These are phyloP conservation scores for Mucor velutinosus DNA, from an alignment of 371 early-diverging fungal species.

Conservation along the genomic window DNA sequence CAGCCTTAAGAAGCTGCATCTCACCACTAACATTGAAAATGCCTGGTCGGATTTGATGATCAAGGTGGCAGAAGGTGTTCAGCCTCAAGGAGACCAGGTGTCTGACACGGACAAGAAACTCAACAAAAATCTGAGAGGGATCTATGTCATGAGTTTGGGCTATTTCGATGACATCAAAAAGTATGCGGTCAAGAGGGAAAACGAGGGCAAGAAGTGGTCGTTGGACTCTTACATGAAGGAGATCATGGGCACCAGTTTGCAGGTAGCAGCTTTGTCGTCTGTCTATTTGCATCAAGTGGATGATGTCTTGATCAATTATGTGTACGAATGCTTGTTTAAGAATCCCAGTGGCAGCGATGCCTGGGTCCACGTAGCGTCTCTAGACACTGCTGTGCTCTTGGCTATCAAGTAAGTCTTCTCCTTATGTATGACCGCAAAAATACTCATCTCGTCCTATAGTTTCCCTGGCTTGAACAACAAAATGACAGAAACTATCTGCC, in stretches of 20 bases:
- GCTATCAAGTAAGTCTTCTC: constrained; percentile 56
- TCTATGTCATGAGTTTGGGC: constrained; percentile 56
- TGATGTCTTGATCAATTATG: constrained; percentile 60
- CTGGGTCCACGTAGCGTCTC: constrained; percentile 56
- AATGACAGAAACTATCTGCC: constrained; percentile 53
- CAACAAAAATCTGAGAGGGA: constrained; percentile 36
- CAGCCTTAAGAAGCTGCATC: constrained; percentile 14
- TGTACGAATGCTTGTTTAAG: constrained; percentile 59
- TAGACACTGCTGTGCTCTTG: constrained; percentile 61
- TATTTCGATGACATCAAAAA: constrained; percentile 54
- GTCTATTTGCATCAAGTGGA: constrained; percentile 66
- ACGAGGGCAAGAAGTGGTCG: constrained; percentile 44
- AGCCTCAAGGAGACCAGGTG: constrained; percentile 10
- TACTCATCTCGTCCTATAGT: constrained; percentile 23
- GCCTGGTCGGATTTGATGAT: constrained; percentile 47
- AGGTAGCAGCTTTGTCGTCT: constrained; percentile 60
- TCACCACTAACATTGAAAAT: constrained; percentile 31
- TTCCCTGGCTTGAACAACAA: constrained; percentile 49
- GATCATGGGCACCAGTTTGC: constrained; percentile 59
- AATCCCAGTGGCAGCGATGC: constrained; percentile 47
- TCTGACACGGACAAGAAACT: constrained; percentile 27
- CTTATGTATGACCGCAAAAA: neutral
- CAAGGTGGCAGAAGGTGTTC: constrained; percentile 21
- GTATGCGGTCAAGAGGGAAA: constrained; percentile 40
- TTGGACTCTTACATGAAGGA: constrained; percentile 50